Percentiles rank a stretch among this genome's conserved stretches.
Conservation (phyloP, 2,329 filamentous ascomycete species). For the Trichophyton mentagrophytes region DNA sequence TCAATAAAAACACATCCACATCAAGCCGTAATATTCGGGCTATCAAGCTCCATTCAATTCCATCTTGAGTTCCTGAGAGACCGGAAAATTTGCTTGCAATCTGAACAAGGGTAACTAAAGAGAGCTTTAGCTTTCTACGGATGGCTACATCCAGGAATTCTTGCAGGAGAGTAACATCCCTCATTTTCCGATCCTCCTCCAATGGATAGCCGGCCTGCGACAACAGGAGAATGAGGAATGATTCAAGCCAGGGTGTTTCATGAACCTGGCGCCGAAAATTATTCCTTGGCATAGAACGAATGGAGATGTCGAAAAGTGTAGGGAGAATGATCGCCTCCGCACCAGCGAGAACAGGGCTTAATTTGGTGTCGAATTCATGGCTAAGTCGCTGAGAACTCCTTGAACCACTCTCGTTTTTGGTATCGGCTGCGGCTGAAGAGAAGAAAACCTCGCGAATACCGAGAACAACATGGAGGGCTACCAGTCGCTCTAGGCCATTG, state of each 20-base stretch:
- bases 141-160: slow-evolving; percentile 29
- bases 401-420: slow-evolving; percentile 23
- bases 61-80: slow-evolving; percentile 20
- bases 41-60: slow-evolving; percentile 31
- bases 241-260: slow-evolving; percentile 40
- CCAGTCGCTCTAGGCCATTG: slow-evolving; percentile 23
- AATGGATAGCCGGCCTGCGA: slow-evolving; percentile 27
- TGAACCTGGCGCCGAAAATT: slow-evolving; percentile 31
- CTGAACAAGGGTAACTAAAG: slow-evolving; percentile 29
- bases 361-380: slow-evolving; percentile 25
- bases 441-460: slow-evolving; percentile 29
- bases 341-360: slow-evolving; percentile 16
- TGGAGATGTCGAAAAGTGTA: slow-evolving; percentile 35
- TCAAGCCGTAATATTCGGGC: slow-evolving; percentile 31
- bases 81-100: slow-evolving; percentile 30
- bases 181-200: slow-evolving; percentile 15
- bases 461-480: slow-evolving; percentile 31
- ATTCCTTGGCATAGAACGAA: slow-evolving; percentile 33
- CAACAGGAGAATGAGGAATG: slow-evolving; percentile 33
- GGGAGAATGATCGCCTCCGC: slow-evolving; percentile 24
- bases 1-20: slow-evolving; percentile 33
- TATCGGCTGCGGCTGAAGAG: slow-evolving; percentile 22
- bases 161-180: slow-evolving; percentile 23
- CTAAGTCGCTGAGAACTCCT: slow-evolving; percentile 25
- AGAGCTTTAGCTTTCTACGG: slow-evolving; percentile 27